phyloP scores from a whole-genome alignment of 139 green algal species.

The Chlorella vulgaris region DNA sequence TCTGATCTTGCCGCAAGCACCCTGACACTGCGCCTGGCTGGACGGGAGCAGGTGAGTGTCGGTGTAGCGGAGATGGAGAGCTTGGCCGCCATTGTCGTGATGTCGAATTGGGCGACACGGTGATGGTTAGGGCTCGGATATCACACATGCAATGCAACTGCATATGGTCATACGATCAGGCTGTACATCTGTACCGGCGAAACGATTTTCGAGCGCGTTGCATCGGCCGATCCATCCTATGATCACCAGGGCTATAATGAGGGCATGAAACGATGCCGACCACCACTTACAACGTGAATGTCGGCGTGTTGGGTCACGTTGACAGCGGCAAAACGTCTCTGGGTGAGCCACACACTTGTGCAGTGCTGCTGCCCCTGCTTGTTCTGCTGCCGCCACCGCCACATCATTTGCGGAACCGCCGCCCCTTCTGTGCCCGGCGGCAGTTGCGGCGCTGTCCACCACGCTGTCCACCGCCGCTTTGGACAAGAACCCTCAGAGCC shows the following conservation, averaged over 20 bases:
- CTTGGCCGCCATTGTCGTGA: too few species aligned
- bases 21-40: not conserved
- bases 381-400: too few species aligned
- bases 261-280: not conserved
- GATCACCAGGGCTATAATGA: too few species aligned
- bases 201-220: too few species aligned
- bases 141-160: not conserved
- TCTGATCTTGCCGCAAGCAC: not conserved
- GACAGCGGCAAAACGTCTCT: slow-evolving; percentile 96
- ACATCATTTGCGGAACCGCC: too few species aligned
- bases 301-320: slow-evolving; percentile 94
- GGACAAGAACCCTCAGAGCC: slow-evolving; percentile 97
- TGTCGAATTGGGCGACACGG: not conserved
- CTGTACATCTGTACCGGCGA: too few species aligned
- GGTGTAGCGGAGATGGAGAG: not conserved
- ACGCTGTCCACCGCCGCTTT: slow-evolving; percentile 91
- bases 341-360: slow-evolving; percentile 54
- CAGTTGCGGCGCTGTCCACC: slow-evolving; percentile 89
- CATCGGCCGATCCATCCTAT: too few species aligned
- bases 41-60: not conserved
- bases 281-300: slow-evolving; percentile 37
- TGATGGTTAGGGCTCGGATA: not conserved
- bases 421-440: slow-evolving; percentile 4
- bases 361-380: not conserved
- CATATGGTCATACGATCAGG: too few species aligned